Base-by-base conservation (phyloP, 805 yeast species). In the Kluyveromyces aestuarii region DNA sequence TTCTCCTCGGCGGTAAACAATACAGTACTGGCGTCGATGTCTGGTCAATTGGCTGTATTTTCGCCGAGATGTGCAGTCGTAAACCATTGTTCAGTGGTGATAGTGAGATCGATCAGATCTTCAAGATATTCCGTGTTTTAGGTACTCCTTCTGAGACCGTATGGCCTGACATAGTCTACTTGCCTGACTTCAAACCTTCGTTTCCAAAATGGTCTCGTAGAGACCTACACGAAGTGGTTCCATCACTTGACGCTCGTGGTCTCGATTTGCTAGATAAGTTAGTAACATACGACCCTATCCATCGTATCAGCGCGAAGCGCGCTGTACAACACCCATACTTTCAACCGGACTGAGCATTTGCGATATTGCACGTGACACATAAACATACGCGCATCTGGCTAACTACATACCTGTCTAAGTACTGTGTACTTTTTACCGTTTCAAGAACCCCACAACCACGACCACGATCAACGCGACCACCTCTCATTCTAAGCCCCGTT, bases 1-100 rank as follows among this genome's bases (percentile, higher is more conserved):
- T 93, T 30, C 72, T 93, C 46, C 75, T 93, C 61, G 99, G 99
- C 2, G 88, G 96, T 2, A 80, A 96, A 58, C 91, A 95, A 49
- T 93, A 93, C 68, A 86, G 96, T 42, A 93, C 99, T 0, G 90
- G 96, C 8, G 95, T 93, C 52, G 99, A 93, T 64, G 87, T 93
- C 71, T 93, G 99, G 99, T 88, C 96, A 16, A 95, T 96, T 14
- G 99, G 99, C 14, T 93, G 99, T 69, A 93, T 93, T 48, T 78
- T 93, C 65, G 98, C 97, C 2, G 99, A 93, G 63, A 91, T 93
- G 98, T 84, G 93, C 62, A 87, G 96, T n/a, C 96, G 99, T 33
- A 84, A 91, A 60, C 98, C 99, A 1, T 72, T 93, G 46, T 93
- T 93, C 68, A 96, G 98, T 18, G 99, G 99, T 33, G 82, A 91